Evolutionary conservation across 495 filamentous ascomycete species (phyloP), one percentile per base, ranked within the genome.

Genomic region (Trichoderma parareesei): DNA sequence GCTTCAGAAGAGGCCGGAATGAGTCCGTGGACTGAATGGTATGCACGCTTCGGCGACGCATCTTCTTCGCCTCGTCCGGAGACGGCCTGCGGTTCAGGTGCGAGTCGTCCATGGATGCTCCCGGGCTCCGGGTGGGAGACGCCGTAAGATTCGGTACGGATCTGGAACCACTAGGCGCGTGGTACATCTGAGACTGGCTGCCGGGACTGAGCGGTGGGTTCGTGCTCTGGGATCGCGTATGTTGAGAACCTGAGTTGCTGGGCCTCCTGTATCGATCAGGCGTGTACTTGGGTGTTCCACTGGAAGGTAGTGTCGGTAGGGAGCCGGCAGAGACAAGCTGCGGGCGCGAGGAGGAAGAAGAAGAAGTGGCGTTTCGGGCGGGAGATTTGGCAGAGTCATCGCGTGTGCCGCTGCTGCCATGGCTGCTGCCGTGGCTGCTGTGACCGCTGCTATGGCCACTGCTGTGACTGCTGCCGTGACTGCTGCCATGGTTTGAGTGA

Each of bases 31-130:
- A 84, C 76, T 94, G 91, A 69, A 96, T 82, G 60, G 84, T 89
- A 64, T 90, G 89, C 79, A 92, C 83, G 72, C 92, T 97, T 64
- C 92, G 84, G 70, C 92, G 84, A 67, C 92, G 81, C 76, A 92
- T 90, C 67, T 89, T 83, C 73, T 90, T 90, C 10, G 88, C 84
- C 61, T 86, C 78, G 60, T 93, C 91, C 18, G 82, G 78, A 42
- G 74, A 55, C 14, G 73, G 69, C 42, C 74, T 77, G 53, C 74
- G 77, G 44, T 78, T 71, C 49, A 86, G 67, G 44, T 75, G 77
- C 72, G 82, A 79, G 66, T 87, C 85, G 71, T 87, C 85, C 64
- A 78, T 69, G 62, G 78, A 72, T 37, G 75, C 69, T 43, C 73
- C 73, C 14, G 73, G 64, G 59, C 71, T 27, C 10, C 1, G 27